These are phyloP conservation scores for Populus davidiana DNA, from an alignment of 345 rosid genomes.

Conservation along the genomic window DNA sequence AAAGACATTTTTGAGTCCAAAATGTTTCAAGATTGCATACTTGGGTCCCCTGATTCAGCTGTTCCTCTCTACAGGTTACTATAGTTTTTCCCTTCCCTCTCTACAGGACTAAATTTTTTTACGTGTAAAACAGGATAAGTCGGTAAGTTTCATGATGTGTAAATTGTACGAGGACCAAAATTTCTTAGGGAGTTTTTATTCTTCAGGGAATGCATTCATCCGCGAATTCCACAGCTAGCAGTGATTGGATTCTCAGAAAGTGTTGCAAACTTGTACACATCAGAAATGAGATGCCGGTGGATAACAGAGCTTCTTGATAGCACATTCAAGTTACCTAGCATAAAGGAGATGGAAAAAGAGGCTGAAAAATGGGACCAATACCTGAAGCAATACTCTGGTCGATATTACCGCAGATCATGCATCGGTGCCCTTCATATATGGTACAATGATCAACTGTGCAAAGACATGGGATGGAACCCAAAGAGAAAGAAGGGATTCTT, in stretches of 20 bases:
- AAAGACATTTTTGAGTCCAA: conserved; percentile 27
- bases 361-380: background rate
- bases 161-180: background rate
- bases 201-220: conserved; percentile 41
- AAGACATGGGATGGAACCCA: conserved; percentile 28
- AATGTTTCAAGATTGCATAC: conserved; percentile 19
- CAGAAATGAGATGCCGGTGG: conserved; percentile 44
- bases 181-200: background rate
- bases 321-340: conserved; percentile 3
- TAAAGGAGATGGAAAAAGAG: background rate
- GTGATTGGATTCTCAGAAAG: conserved; percentile 44
- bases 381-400: background rate
- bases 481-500: conserved; percentile 34
- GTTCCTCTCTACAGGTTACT: conserved; percentile 45
- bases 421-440: conserved; percentile 5
- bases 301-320: conserved; percentile 35
- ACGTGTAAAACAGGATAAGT: background rate
- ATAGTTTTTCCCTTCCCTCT: background rate
- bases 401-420: background rate
- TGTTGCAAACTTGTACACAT: conserved; percentile 32
- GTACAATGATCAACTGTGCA: background rate
- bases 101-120: background rate
- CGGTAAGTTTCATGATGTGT: too few species aligned
- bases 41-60: conserved; percentile 24
- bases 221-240: conserved; percentile 39